A percentile compares a stretch with the other conserved stretches of the same genome.
Conservation (phyloP, 2,329 filamentous ascomycete genomes). For the Arthrocladium fulminans region DNA sequence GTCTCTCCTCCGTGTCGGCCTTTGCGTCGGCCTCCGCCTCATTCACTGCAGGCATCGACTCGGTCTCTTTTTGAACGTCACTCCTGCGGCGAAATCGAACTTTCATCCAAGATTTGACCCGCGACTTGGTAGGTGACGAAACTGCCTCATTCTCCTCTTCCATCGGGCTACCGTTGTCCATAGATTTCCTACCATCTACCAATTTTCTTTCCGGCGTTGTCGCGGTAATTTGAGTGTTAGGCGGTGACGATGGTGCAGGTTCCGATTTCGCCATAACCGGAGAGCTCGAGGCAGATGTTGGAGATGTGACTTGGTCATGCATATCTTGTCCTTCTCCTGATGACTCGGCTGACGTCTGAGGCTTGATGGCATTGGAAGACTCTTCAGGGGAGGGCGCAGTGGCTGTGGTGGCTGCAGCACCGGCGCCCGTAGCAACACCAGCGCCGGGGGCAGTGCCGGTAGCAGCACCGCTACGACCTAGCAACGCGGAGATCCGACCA, state of each 20-base stretch:
- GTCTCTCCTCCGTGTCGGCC: slow-evolving; percentile 3
- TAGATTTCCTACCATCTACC: neutral
- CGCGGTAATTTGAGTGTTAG: neutral
- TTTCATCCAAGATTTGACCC: slow-evolving; percentile 8
- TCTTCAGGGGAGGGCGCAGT: neutral
- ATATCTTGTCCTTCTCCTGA: slow-evolving; percentile 11
- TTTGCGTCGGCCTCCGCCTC: slow-evolving; percentile 5
- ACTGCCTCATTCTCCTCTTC: slow-evolving; percentile 6
- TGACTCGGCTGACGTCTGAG: slow-evolving; percentile 4
- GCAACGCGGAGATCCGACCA: slow-evolving; percentile 1
- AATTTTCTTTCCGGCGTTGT: neutral
- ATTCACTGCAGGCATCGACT: slow-evolving; percentile 4
- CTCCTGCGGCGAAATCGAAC: slow-evolving; percentile 15
- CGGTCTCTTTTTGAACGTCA: slow-evolving; percentile 15
- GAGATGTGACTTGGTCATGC: slow-evolving; percentile 15
- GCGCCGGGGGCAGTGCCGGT: slow-evolving; percentile 4
- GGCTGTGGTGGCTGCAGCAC: slow-evolving; percentile 4
- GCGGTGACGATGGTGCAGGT: neutral
- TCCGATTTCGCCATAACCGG: neutral
- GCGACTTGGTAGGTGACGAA: slow-evolving; percentile 14
- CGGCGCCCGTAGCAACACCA: slow-evolving; percentile 5
- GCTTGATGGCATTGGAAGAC: neutral
- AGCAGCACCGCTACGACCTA: slow-evolving; percentile 8
- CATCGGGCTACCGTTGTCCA: neutral
- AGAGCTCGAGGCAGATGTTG: neutral